phyloP scores from a whole-genome alignment of 1,284 basidiomycete species.

The Ganoderma resinaceum region DNA sequence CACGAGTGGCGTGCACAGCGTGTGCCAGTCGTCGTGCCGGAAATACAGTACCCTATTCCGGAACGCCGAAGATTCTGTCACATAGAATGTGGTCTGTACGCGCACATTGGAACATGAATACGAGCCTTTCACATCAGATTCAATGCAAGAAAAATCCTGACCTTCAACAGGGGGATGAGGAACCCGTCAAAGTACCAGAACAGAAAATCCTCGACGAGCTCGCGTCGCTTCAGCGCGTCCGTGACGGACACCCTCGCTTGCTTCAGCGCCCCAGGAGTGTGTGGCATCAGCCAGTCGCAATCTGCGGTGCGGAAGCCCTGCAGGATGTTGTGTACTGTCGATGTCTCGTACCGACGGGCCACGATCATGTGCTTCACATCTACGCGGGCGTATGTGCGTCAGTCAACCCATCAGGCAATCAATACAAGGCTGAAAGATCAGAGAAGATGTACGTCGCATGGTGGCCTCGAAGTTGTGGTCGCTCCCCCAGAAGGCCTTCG shows the following conservation, averaged over 20 bases:
- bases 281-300: constrained; percentile 82
- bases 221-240: constrained; percentile 77
- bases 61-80: constrained; percentile 91
- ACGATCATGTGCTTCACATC: constrained; percentile 78
- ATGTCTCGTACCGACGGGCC: constrained; percentile 81
- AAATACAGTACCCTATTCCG: constrained; percentile 93
- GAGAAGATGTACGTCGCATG: constrained; percentile 59
- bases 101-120: neutral
- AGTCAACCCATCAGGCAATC: neutral
- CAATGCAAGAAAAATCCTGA: constrained; percentile 40
- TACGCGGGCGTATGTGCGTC: constrained; percentile 39
- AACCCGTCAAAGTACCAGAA: constrained; percentile 95
- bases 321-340: constrained; percentile 82
- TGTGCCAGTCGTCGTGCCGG: constrained; percentile 93
- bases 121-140: neutral
- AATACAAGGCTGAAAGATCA: neutral
- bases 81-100: constrained; percentile 91
- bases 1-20: constrained; percentile 82
- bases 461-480: constrained; percentile 71
- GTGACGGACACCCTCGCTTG: constrained; percentile 64
- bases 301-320: constrained; percentile 82
- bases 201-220: constrained; percentile 85
- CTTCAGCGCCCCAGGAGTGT: constrained; percentile 42
- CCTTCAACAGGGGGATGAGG: constrained; percentile 82
- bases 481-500: constrained; percentile 82